These are phyloP conservation scores for Euphorbia peplus DNA, from an alignment of 345 rosid genomes.

Conservation along the genomic window DNA sequence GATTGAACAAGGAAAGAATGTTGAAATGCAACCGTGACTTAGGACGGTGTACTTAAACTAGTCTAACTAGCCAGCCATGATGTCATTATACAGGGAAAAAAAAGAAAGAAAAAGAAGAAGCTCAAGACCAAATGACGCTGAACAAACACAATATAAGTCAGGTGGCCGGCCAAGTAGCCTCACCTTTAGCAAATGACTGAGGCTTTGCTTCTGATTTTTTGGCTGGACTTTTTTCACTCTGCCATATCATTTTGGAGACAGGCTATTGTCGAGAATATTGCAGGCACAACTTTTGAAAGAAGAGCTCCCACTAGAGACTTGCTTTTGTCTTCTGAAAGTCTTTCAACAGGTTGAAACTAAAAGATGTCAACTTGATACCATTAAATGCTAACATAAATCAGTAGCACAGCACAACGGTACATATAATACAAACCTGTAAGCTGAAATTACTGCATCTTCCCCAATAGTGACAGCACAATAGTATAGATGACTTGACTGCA, in stretches of 20 bases:
- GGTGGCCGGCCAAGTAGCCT: not conserved
- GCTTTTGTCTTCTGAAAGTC: conserved; percentile 89
- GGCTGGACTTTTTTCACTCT: conserved; percentile 56
- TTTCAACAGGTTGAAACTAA: conserved; percentile 29
- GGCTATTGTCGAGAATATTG: conserved; percentile 88
- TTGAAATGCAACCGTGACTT: not conserved
- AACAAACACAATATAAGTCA: not conserved
- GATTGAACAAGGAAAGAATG: not conserved
- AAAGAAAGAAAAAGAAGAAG: not conserved
- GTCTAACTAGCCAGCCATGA: not conserved
- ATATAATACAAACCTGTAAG: conserved; percentile 63
- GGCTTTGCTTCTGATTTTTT: conserved; percentile 63
- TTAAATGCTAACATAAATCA: not conserved
- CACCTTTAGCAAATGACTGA: conserved; percentile 89
- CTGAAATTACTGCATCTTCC: conserved; percentile 92
- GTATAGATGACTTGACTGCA: conserved; percentile 96
- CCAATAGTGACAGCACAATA: conserved; percentile 88
- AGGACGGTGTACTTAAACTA: not conserved
- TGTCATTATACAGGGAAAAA: not conserved
- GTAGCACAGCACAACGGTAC: not conserved
- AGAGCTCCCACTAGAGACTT: conserved; percentile 87
- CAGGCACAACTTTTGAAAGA: conserved; percentile 93
- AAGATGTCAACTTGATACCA: conserved; percentile 11
- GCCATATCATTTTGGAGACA: conserved; percentile 86
- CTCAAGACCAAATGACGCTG: not conserved